These are phyloP conservation scores for Thyridium curvatum DNA, from an alignment of 2,329 filamentous ascomycete genomes.

Conservation along the genomic window DNA sequence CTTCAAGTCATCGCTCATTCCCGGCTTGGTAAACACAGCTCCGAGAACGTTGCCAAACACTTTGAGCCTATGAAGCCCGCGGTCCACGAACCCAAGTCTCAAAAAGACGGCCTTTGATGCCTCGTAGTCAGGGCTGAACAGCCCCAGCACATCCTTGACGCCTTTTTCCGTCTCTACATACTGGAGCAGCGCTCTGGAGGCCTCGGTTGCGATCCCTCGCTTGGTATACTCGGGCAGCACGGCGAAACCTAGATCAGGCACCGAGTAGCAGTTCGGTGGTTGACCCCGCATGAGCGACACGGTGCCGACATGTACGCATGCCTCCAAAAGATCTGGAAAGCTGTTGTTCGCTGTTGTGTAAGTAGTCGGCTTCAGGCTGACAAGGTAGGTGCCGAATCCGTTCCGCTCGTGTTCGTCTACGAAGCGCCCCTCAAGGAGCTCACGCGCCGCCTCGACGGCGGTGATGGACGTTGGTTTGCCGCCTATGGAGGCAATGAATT, in stretches of 20 bases:
- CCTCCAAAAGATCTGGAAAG: neutral
- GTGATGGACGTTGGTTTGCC: slow-evolving; percentile 9
- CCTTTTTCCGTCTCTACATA: slow-evolving; percentile 4
- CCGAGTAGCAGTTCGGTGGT: slow-evolving; percentile 7
- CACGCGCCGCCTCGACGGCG: slow-evolving; percentile 11
- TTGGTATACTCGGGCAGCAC: slow-evolving; percentile 7
- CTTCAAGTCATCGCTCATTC: slow-evolving; percentile 5
- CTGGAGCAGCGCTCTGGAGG: slow-evolving; percentile 4
- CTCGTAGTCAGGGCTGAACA: slow-evolving; percentile 5
- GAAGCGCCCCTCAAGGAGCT: slow-evolving; percentile 7
- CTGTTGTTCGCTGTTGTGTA: too few species aligned
- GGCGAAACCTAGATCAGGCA: slow-evolving; percentile 10
- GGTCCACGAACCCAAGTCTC: slow-evolving; percentile 8
- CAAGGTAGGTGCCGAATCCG: slow-evolving; percentile 20
- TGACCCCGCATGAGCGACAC: slow-evolving; percentile 14
- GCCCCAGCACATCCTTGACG: slow-evolving; percentile 6
- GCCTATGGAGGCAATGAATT: slow-evolving; percentile 11
- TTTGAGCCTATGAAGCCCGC: slow-evolving; percentile 5
- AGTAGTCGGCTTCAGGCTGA: slow-evolving; percentile 13
- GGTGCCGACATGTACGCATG: slow-evolving; percentile 16
- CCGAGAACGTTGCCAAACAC: slow-evolving; percentile 7
- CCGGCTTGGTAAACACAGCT: slow-evolving; percentile 6
- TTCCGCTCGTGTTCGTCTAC: slow-evolving; percentile 12
- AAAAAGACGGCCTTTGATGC: slow-evolving; percentile 7
- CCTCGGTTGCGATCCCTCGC: slow-evolving; percentile 10